Evolutionary conservation across 306 rosid genomes (phyloP).

Genomic region (Gastrolobium villosum): DNA sequence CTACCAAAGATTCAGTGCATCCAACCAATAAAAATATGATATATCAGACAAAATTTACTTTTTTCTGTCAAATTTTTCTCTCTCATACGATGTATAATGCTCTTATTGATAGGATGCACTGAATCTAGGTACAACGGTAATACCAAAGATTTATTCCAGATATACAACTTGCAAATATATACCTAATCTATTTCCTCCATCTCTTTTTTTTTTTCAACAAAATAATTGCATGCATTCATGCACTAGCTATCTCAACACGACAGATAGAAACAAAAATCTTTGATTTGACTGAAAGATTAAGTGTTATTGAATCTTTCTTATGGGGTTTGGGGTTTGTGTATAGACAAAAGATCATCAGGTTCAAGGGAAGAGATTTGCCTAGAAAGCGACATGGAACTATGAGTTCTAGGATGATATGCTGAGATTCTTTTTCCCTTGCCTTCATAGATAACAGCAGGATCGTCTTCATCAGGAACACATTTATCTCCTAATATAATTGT

Average conservation of each 20-base stretch:
- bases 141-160: too few species aligned
- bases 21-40: too few species aligned
- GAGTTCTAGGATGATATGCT: conserved; percentile 66
- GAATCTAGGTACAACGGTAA: too few species aligned
- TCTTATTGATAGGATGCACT: too few species aligned
- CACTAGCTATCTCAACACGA: conserved; percentile 6
- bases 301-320: not conserved
- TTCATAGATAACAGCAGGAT: conserved; percentile 61
- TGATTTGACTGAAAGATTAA: not conserved
- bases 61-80: too few species aligned
- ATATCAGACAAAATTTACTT: too few species aligned
- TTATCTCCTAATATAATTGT: conserved; percentile 86
- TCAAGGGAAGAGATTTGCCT: conserved; percentile 59
- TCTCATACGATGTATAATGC: too few species aligned
- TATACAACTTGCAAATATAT: not conserved
- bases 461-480: conserved; percentile 66
- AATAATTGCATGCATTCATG: not conserved
- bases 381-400: conserved; percentile 52
- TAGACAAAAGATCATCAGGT: conserved; percentile 40
- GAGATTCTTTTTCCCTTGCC: conserved; percentile 72
- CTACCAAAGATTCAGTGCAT: too few species aligned
- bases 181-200: not conserved
- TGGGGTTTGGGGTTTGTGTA: not conserved
- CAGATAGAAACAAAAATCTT: not conserved
- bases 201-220: not conserved